These are phyloP conservation scores for Coniochaeta ligniaria DNA, from an alignment of 2,329 filamentous ascomycete genomes.

Conservation along the genomic window DNA sequence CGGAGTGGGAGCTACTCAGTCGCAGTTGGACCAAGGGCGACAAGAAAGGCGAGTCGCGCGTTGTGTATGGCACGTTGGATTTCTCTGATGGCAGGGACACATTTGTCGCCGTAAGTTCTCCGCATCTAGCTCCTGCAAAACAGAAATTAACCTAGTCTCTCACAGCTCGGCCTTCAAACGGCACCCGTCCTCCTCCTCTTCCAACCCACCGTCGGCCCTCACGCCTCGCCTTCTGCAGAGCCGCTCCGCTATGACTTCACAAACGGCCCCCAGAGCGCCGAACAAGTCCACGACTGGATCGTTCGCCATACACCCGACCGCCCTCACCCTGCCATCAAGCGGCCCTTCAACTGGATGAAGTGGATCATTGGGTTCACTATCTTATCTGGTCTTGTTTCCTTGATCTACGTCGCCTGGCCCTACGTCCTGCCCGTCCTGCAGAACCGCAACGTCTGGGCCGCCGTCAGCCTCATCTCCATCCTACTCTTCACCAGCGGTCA, in stretches of 20 bases:
- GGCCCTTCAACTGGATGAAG: conserved; percentile 81
- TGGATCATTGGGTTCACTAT: conserved; percentile 62
- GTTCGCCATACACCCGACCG: conserved; percentile 69
- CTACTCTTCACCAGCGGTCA: conserved; percentile 92
- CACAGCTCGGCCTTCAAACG: conserved; percentile 83
- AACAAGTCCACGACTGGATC: conserved; percentile 74
- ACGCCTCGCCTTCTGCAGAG: conserved; percentile 61
- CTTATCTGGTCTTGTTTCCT: conserved; percentile 62
- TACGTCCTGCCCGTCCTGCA: conserved; percentile 76
- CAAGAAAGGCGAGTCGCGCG: conserved; percentile 61
- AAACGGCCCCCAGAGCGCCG: conserved; percentile 64
- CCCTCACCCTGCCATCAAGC: conserved; percentile 68
- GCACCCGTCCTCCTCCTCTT: conserved; percentile 86
- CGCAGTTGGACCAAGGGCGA: conserved; percentile 86
- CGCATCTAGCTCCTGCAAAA: background rate
- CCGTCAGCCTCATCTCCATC: conserved; percentile 78
- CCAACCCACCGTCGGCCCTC: conserved; percentile 73
- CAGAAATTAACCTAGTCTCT: background rate
- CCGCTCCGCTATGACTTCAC: conserved; percentile 82
- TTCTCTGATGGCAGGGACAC: conserved; percentile 77
- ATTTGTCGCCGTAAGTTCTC: conserved; percentile 69
- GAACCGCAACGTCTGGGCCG: conserved; percentile 92
- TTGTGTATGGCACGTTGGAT: conserved; percentile 81
- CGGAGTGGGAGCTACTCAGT: conserved; percentile 83
- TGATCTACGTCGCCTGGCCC: conserved; percentile 63